Percentiles rank a stretch among this genome's conserved stretches.
phyloP scores from a whole-genome alignment of 768 basidiomycete genomes.

The Naematelia aurantialba region DNA sequence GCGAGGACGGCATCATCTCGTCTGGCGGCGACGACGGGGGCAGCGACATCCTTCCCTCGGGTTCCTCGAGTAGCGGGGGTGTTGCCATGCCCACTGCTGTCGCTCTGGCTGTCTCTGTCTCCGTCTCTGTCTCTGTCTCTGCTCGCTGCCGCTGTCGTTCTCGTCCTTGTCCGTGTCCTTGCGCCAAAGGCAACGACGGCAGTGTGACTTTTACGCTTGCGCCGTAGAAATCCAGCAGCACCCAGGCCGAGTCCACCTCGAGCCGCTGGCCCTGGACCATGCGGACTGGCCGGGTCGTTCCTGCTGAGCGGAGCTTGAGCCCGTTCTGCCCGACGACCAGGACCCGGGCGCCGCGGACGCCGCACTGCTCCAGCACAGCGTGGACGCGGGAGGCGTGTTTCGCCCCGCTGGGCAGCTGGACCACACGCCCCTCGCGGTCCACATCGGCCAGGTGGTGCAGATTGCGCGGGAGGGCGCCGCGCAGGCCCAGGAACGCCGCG shows the following conservation, averaged over 20 bases:
- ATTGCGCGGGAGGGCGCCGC: not conserved
- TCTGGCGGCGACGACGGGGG: not conserved
- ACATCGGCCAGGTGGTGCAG: constrained; percentile 2
- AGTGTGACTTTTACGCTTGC: not conserved
- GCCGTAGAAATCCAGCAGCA: constrained; percentile 5
- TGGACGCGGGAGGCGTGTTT: constrained; percentile 42
- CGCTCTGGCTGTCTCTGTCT: not conserved
- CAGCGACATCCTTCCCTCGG: not conserved
- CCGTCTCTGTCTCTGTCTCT: too few species aligned
- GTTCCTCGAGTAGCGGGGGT: not conserved
- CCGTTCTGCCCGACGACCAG: constrained; percentile 43
- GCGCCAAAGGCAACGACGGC: not conserved
- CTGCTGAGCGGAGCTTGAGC: constrained; percentile 16
- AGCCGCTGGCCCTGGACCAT: constrained; percentile 2
- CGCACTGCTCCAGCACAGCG: constrained; percentile 27
- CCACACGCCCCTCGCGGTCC: not conserved
- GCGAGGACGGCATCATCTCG: not conserved
- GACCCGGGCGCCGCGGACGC: constrained; percentile 16
- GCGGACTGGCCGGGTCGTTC: constrained; percentile 8
- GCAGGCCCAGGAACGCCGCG: constrained; percentile 2
- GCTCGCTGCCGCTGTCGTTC: not conserved
- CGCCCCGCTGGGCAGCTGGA: constrained; percentile 32
- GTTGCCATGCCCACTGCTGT: not conserved
- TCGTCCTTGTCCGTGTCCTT: not conserved
- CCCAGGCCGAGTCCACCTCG: not conserved